These are phyloP conservation scores for Dimargaris cristalligena DNA, from an alignment of 192 early-diverging fungal species.

Conservation along the genomic window DNA sequence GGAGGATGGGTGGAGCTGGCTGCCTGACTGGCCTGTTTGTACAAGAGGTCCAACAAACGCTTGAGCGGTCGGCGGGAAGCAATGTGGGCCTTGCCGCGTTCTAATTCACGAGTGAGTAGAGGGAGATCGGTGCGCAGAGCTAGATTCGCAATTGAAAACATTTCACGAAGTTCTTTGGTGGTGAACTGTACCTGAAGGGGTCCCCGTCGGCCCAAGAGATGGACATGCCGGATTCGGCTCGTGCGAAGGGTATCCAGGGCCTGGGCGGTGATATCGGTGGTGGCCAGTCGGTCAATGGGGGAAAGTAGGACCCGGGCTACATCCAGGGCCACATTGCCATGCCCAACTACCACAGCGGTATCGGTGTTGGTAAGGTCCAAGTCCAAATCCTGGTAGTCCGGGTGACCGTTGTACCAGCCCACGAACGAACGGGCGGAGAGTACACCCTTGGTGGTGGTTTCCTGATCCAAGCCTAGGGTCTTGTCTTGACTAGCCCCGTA, in stretches of 20 bases:
- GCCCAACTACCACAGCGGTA: slow-evolving; percentile 69
- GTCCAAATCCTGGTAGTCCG: slow-evolving; percentile 37
- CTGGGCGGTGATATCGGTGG: slow-evolving; percentile 71
- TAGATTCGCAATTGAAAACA: slow-evolving; percentile 54
- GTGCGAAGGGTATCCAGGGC: slow-evolving; percentile 46
- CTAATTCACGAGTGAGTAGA: slow-evolving; percentile 36
- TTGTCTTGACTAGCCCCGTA: slow-evolving; percentile 72
- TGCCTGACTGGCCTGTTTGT: slow-evolving; percentile 29
- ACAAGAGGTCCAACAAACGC: slow-evolving; percentile 70
- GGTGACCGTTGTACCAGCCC: slow-evolving; percentile 88
- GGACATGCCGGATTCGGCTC: slow-evolving; percentile 64
- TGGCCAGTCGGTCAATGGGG: slow-evolving; percentile 45
- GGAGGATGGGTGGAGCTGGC: background rate
- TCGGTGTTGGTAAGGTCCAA: slow-evolving; percentile 45
- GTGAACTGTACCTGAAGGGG: slow-evolving; percentile 88
- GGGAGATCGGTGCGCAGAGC: slow-evolving; percentile 42
- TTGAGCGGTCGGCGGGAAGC: slow-evolving; percentile 47
- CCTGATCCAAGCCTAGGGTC: slow-evolving; percentile 45
- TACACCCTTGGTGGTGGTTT: slow-evolving; percentile 24
- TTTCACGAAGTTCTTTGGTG: slow-evolving; percentile 88
- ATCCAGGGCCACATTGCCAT: slow-evolving; percentile 91
- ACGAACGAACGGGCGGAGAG: slow-evolving; percentile 6
- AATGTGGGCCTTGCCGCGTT: slow-evolving; percentile 18
- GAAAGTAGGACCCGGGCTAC: slow-evolving; percentile 72
- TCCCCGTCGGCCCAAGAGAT: slow-evolving; percentile 79